Evolutionary conservation across 2,329 filamentous ascomycete genomes (phyloP), one percentile per base, ranked within the genome.

Genomic region (Phialophora macrospora): DNA sequence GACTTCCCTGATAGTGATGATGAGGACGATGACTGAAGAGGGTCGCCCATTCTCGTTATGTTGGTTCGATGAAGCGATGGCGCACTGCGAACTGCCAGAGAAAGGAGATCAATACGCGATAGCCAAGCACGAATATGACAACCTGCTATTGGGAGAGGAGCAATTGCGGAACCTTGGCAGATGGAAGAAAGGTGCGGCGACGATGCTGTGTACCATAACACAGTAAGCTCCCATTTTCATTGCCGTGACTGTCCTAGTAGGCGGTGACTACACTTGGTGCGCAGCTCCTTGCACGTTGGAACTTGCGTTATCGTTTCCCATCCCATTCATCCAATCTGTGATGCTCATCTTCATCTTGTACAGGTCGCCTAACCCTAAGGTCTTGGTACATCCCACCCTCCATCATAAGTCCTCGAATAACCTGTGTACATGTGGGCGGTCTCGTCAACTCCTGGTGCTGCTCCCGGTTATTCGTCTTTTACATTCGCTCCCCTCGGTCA

Each of bases 1-100:
- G 79, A 81, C 71, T 73, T 82, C 49, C 79, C 81, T 67, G 71
- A 80, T 51, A 79, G 80, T 62, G 80, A 81, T 38, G 79, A 81
- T 60, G 79, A 85, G 55, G 38, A 60, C 14, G 38, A 60, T 48
- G 38, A 60, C 1, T 48, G n/a, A 51, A 51, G 24, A 48, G 11
- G 20, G 14, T 20, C 17, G 52, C 9, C 9, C 11, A 11, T 28
- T 4, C 48, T 44, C 22, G 20, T 0, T 6, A 52, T 24, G 2
- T 24, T 14, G 20, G 14, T 52, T 52, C 11, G 26, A 11, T 14
- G 48, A 8, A 44, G 38, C 6, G 14, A 17, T 44, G 38, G 38
- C 17, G 17, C 17, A 44, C 5, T 7, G 14, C 17, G 38, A n/a
- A 44, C 6, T 44, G 38, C 17, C n/a, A 44, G 14, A 41, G 38